Base-by-base conservation (phyloP, 768 basidiomycete species). In the Tricholoma hemisulphureum region DNA sequence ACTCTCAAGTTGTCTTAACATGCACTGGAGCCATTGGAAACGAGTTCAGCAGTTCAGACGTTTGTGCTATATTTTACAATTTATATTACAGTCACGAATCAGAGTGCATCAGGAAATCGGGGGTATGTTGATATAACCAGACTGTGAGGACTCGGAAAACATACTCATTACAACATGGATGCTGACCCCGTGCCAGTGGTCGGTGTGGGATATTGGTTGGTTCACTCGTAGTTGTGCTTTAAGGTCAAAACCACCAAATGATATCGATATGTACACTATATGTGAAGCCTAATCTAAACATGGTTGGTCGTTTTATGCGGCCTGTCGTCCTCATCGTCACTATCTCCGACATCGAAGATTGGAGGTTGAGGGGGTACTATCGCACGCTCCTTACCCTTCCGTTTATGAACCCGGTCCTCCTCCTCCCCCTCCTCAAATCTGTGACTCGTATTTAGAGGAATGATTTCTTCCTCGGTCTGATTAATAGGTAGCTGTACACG, bases 291-390 rank as follows among this genome's bases (percentile, higher is more conserved):
- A 29, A 21, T 41, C 31, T 54, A 54, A 34, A 54, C 53, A 43
- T 43, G 24, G 13, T 26, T 31, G 7, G 20, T 31, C 37, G 46
- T 20, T 45, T 29, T 57, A 26, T 26, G 56, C 18, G 73, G 71
- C 48, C 68, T 73, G 41, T 80, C 75, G 26, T 78, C 80, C 39
- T 80, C 77, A 29, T 70, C 75, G 57, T 85, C 84, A 39, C 82
- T 83, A 31, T 80, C 82, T 35, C 83, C 85, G 31, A 84, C 82
- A 64, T 82, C 80, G 59, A 85, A 84, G 62, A 84, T 82, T 1
- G 82, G 75, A 9, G 82, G 68, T 9, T 69, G 71, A 31, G 60
- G 62, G 10, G 66, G 59, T 14, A 74, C 73, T 16, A 61, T 60
- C 14, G 71, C 80, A 53, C 80, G 76, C 51, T 73, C 76, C 67